Percentiles rank a stretch among this genome's conserved stretches.
These are phyloP conservation scores for Citrus medica DNA, from an alignment of 345 rosid genomes.

Conservation along the genomic window DNA sequence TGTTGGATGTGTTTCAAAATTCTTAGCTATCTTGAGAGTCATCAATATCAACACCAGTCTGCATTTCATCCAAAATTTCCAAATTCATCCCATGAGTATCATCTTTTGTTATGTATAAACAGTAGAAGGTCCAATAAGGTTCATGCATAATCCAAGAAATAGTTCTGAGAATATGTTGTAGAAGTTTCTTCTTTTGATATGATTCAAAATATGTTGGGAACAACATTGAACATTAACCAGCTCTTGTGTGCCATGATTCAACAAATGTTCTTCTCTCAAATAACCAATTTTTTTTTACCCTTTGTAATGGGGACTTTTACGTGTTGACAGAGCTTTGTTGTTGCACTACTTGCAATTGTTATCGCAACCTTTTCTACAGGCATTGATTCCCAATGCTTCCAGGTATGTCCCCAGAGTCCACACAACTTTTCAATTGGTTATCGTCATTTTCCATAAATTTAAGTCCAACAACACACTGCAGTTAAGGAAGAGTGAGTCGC, in stretches of 20 bases:
- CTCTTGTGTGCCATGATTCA: too few relatives aligned
- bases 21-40: neutral
- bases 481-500: slow-evolving; percentile 49
- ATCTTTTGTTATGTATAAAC: neutral
- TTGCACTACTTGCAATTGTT: slow-evolving; percentile 84
- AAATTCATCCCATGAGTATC: neutral
- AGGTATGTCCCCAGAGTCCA: slow-evolving; percentile 43
- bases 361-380: slow-evolving; percentile 96
- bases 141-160: neutral
- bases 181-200: neutral
- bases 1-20: neutral
- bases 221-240: neutral
- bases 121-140: neutral
- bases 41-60: neutral
- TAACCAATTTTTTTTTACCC: neutral
- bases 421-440: neutral
- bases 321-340: slow-evolving; percentile 70
- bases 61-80: neutral
- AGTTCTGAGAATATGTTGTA: neutral
- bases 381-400: slow-evolving; percentile 89
- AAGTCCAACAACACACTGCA: slow-evolving; percentile 31
- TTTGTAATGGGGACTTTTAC: neutral
- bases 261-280: neutral
- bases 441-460: neutral
- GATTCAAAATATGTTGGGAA: neutral